phyloP scores from a whole-genome alignment of 495 filamentous ascomycete species.

The Umbilicaria muhlenbergii region DNA sequence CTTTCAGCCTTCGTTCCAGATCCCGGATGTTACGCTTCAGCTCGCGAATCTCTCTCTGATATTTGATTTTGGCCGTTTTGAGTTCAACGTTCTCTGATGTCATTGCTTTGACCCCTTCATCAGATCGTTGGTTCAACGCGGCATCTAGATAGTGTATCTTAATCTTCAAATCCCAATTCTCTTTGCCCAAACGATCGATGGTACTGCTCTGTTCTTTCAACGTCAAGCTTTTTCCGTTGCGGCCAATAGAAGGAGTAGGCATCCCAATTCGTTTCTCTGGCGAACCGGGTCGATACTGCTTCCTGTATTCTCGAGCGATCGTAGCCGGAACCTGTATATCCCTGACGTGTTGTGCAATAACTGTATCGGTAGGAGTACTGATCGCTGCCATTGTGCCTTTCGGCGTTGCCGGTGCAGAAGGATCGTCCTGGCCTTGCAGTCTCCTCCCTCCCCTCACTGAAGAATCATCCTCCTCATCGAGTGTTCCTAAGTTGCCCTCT shows the following conservation, averaged over 20 bases:
- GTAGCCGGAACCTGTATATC: constrained; percentile 84
- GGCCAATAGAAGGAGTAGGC: constrained; percentile 35
- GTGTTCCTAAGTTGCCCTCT: constrained; percentile 40
- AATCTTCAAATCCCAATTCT: constrained; percentile 77
- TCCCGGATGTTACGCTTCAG: constrained; percentile 66
- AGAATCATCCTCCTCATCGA: constrained; percentile 41
- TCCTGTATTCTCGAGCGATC: constrained; percentile 68
- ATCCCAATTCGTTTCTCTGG: constrained; percentile 36
- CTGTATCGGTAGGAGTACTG: constrained; percentile 64
- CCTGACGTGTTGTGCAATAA: constrained; percentile 71
- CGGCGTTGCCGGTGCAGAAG: constrained; percentile 25
- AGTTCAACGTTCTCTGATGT: constrained; percentile 93
- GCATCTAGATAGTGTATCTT: constrained; percentile 77
- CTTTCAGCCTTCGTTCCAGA: constrained; percentile 69
- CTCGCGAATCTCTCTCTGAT: constrained; percentile 75
- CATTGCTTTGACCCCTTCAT: constrained; percentile 94
- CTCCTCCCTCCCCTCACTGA: constrained; percentile 23
- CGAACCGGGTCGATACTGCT: constrained; percentile 36
- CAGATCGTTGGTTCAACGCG: constrained; percentile 78
- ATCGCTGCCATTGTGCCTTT: constrained; percentile 24
- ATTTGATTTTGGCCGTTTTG: constrained; percentile 71
- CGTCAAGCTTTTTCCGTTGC: constrained; percentile 69
- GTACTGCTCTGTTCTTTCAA: constrained; percentile 94
- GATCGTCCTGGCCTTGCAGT: constrained; percentile 23
- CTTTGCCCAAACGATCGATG: constrained; percentile 86